A percentile compares a stretch with the other conserved stretches of the same genome.
Evolutionary conservation across 192 early-diverging fungal species (phyloP).

Genomic region (Jimgerdemannia flammicorona): DNA sequence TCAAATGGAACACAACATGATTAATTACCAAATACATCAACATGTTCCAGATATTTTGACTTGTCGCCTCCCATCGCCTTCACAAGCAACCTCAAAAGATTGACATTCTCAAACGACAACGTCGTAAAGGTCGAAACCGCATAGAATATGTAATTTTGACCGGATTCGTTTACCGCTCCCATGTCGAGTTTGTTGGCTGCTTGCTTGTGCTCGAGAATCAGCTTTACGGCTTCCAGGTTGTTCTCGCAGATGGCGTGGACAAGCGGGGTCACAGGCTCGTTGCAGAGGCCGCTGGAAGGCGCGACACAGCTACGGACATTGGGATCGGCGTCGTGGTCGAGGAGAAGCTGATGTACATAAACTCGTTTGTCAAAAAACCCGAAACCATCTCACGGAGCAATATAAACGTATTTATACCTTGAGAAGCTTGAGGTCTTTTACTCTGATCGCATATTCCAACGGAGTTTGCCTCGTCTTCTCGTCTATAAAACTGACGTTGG

Average conservation of each 20-base stretch:
- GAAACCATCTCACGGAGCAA: too few relatives aligned
- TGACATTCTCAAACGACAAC: constrained; percentile 14
- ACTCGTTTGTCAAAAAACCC: too few relatives aligned
- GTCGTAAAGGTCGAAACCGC: constrained; percentile 4
- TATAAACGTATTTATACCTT: constrained; percentile 13
- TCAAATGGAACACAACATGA: not conserved
- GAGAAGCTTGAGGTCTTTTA: constrained; percentile 20
- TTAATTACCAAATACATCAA: constrained; percentile 18
- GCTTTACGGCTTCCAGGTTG: constrained; percentile 16
- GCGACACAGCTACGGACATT: constrained; percentile 28
- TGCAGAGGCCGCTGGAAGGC: constrained; percentile 9
- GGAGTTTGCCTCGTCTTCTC: constrained; percentile 26
- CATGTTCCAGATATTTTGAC: not conserved
- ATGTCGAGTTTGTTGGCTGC: not conserved
- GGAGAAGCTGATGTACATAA: constrained; percentile 18
- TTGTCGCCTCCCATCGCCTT: not conserved
- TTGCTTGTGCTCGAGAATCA: constrained; percentile 3
- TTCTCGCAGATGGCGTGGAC: constrained; percentile 34
- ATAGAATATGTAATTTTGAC: constrained; percentile 1
- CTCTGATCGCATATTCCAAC: constrained; percentile 39
- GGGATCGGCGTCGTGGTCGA: constrained; percentile 27
- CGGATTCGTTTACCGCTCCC: constrained; percentile 5
- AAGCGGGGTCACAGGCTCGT: constrained; percentile 28
- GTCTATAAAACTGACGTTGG: constrained; percentile 36
- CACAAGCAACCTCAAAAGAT: constrained; percentile 7